These are phyloP conservation scores for Fraxinus paxiana DNA, from an alignment of 305 asterid genomes.

Conservation along the genomic window DNA sequence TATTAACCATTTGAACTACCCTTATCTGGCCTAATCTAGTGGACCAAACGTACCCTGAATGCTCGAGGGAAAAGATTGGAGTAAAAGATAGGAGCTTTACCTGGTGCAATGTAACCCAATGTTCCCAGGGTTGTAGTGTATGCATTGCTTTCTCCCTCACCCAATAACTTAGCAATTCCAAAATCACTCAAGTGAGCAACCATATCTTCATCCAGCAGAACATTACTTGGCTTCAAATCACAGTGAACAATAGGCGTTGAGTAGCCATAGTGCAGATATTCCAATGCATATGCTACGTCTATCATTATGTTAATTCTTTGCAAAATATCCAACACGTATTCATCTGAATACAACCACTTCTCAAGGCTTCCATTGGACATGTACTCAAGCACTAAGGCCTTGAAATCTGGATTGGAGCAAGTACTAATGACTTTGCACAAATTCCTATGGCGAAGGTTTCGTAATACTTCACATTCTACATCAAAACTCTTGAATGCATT, in stretches of 20 bases:
- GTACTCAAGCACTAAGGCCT: neutral
- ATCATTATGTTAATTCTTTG: neutral
- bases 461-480: neutral
- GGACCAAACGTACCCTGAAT: too few relatives aligned
- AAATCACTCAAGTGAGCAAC: constrained; percentile 4
- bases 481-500: constrained; percentile 7
- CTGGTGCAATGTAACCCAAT: constrained; percentile 15
- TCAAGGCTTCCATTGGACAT: constrained; percentile 1
- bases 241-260: neutral
- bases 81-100: neutral
- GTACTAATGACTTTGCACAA: neutral
- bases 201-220: neutral
- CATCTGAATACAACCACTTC: neutral
- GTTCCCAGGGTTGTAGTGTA: neutral
- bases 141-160: neutral
- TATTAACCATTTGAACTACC: too few relatives aligned
- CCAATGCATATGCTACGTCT: neutral
- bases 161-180: neutral
- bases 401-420: neutral
- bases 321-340: neutral
- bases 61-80: neutral
- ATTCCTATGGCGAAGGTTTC: neutral
- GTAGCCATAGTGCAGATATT: constrained; percentile 3
- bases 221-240: neutral
- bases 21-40: neutral